Conservation (phyloP, 2,329 filamentous ascomycete species). For the Aspergillus sp. region DNA sequence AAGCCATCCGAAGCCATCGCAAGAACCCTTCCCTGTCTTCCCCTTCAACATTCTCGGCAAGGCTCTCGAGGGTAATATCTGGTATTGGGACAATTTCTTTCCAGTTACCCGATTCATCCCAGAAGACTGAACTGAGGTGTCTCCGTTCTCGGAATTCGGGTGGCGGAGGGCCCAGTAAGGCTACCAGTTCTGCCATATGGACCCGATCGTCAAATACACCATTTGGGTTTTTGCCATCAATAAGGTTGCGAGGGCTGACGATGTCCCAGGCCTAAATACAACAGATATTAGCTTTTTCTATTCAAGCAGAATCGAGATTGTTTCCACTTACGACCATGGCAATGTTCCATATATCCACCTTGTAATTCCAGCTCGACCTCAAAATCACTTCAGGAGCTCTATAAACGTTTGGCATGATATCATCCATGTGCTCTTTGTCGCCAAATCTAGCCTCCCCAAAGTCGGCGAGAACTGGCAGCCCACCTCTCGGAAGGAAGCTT, state of each 20-base stretch:
- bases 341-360: slow-evolving; percentile 50
- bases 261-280: slow-evolving; percentile 13
- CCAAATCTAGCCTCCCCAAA: slow-evolving; percentile 44
- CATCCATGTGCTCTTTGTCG: slow-evolving; percentile 27
- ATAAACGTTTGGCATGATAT: slow-evolving; percentile 18
- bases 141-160: slow-evolving; percentile 17
- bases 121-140: slow-evolving; percentile 19
- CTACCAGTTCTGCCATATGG: slow-evolving; percentile 25
- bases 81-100: slow-evolving; percentile 16
- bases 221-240: slow-evolving; percentile 17
- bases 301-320: not conserved
- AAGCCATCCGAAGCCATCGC: slow-evolving; percentile 25
- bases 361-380: slow-evolving; percentile 38
- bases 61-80: slow-evolving; percentile 10
- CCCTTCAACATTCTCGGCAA: slow-evolving; percentile 20
- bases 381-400: slow-evolving; percentile 41
- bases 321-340: slow-evolving; percentile 42
- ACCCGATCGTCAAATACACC: slow-evolving; percentile 25
- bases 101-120: slow-evolving; percentile 23
- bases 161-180: too few relatives aligned
- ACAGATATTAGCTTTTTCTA: slow-evolving; percentile 5
- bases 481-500: slow-evolving; percentile 15
- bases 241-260: slow-evolving; percentile 10
- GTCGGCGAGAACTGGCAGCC: slow-evolving; percentile 43
- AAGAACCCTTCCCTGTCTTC: slow-evolving; percentile 26